These are phyloP conservation scores for Colletotrichum musicola DNA, from an alignment of 2,329 filamentous ascomycete genomes.

Conservation along the genomic window DNA sequence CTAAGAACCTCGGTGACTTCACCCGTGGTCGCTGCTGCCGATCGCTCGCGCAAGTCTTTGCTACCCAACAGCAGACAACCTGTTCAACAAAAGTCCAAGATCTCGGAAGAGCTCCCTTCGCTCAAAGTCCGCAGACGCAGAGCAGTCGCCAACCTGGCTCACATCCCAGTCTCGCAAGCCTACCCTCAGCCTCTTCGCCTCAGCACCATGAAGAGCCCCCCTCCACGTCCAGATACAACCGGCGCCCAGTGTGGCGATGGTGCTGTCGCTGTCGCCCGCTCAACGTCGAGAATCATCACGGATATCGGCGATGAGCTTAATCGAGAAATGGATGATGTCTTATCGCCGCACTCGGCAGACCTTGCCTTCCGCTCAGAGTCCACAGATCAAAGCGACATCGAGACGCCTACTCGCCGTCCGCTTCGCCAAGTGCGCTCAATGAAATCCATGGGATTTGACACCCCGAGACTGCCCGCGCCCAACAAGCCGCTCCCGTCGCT, in stretches of 20 bases:
- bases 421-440: slow-evolving; percentile 19
- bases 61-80: slow-evolving; percentile 7
- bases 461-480: slow-evolving; percentile 23
- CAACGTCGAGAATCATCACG: slow-evolving; percentile 29
- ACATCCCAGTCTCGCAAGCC: slow-evolving; percentile 16
- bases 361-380: not conserved
- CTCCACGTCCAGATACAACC: slow-evolving; percentile 1
- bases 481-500: slow-evolving; percentile 31
- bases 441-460: slow-evolving; percentile 13
- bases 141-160: slow-evolving; percentile 11
- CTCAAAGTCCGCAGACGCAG: slow-evolving; percentile 31
- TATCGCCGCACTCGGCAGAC: slow-evolving; percentile 18
- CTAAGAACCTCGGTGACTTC: slow-evolving; percentile 11
- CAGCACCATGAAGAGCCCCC: slow-evolving; percentile 32
- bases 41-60: not conserved
- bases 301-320: slow-evolving; percentile 31
- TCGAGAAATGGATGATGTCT: slow-evolving; percentile 27
- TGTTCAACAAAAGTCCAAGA: slow-evolving; percentile 2
- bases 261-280: slow-evolving; percentile 9
- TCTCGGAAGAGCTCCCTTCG: slow-evolving; percentile 14
- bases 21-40: not conserved
- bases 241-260: not conserved
- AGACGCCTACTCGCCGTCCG: slow-evolving; percentile 27
- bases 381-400: not conserved
- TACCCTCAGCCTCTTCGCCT: slow-evolving; percentile 31